phyloP scores from a whole-genome alignment of 805 yeast species.

The Tanozyma kutaoensis region DNA sequence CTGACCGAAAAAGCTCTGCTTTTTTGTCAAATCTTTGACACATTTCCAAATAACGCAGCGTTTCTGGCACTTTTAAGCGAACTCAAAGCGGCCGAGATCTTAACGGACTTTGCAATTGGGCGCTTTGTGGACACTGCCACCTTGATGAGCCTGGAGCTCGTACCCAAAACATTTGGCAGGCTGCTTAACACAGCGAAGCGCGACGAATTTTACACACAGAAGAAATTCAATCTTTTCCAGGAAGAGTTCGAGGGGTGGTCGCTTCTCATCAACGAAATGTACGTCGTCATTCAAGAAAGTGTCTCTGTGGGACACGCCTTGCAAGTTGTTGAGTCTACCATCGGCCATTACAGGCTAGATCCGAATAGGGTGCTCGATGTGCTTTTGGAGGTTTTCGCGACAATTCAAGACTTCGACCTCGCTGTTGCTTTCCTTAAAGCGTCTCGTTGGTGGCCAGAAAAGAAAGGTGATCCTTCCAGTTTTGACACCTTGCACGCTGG shows the following conservation, averaged over 20 bases:
- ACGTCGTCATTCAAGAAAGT: constrained; percentile 27
- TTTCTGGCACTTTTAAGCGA: constrained; percentile 10
- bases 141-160: constrained; percentile 12
- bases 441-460: constrained; percentile 59
- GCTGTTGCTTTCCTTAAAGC: constrained; percentile 34
- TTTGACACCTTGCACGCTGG: constrained; percentile 27
- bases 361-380: constrained; percentile 57
- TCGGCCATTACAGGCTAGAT: constrained; percentile 69
- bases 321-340: constrained; percentile 38
- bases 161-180: constrained; percentile 23
- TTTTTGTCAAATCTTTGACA: constrained; percentile 25
- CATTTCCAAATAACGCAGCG: constrained; percentile 16
- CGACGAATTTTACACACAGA: constrained; percentile 33
- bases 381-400: constrained; percentile 38
- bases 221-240: constrained; percentile 51
- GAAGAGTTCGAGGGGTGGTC: constrained; percentile 77
- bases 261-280: constrained; percentile 39
- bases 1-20: constrained; percentile 17
- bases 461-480: constrained; percentile 16
- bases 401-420: constrained; percentile 30
- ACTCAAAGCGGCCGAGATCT: constrained; percentile 11
- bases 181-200: constrained; percentile 22
- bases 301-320: constrained; percentile 30
- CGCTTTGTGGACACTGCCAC: constrained; percentile 14
- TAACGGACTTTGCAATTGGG: constrained; percentile 20